A percentile compares a stretch with the other conserved stretches of the same genome.
phyloP scores from a whole-genome alignment of 2,329 filamentous ascomycete genomes.

The Cladophialophora exuberans region DNA sequence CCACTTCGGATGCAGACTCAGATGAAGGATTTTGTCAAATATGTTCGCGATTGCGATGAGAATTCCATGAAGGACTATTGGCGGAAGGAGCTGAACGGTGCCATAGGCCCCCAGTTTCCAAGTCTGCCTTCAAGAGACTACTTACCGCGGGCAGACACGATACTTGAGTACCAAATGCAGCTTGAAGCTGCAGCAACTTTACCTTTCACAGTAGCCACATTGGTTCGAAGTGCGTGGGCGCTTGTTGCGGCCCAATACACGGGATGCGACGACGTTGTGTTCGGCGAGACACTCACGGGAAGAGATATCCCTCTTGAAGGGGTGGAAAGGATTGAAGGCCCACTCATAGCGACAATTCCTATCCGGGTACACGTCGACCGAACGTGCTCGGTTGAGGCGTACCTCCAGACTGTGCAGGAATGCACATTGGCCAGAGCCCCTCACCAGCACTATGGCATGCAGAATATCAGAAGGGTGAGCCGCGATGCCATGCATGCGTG shows the following conservation, averaged over 20 bases:
- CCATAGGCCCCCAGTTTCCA: conserved; percentile 55
- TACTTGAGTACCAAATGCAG: conserved; percentile 48
- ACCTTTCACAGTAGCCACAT: conserved; percentile 50
- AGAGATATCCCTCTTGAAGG: conserved; percentile 50
- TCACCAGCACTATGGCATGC: conserved; percentile 65
- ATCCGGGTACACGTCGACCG: conserved; percentile 47
- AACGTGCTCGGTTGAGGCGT: conserved; percentile 48
- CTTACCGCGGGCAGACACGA: conserved; percentile 47
- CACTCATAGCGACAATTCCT: conserved; percentile 49
- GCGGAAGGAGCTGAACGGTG: conserved; percentile 49
- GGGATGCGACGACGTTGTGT: conserved; percentile 50
- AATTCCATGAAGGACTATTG: conserved; percentile 51
- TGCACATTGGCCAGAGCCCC: conserved; percentile 62
- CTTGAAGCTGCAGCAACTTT: conserved; percentile 33
- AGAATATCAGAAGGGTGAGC: conserved; percentile 58
- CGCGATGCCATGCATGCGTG: conserved; percentile 49
- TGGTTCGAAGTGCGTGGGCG: conserved; percentile 55
- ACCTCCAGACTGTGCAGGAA: conserved; percentile 60
- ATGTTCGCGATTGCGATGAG: conserved; percentile 47
- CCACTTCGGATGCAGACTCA: conserved; percentile 18
- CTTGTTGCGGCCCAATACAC: conserved; percentile 51
- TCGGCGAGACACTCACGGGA: conserved; percentile 55
- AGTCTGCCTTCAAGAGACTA: conserved; percentile 52
- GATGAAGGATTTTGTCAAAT: conserved; percentile 55
- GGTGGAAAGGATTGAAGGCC: conserved; percentile 54